Evolutionary conservation across 2,329 filamentous ascomycete genomes (phyloP).

Genomic region (Colletotrichum sojae): DNA sequence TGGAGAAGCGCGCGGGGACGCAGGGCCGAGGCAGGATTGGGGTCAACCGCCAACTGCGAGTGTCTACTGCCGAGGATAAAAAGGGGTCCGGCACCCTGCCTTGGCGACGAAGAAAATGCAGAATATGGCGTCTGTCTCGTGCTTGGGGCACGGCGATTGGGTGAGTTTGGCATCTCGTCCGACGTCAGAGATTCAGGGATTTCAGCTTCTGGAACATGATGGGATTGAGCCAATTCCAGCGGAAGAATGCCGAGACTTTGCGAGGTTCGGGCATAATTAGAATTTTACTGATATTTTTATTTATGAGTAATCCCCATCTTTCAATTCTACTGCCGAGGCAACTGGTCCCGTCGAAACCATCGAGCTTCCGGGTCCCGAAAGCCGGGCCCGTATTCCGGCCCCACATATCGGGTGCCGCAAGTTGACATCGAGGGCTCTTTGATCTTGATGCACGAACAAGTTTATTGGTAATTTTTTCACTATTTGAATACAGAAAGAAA

Average conservation of each 20-base stretch:
- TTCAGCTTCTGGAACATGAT: slow-evolving; percentile 8
- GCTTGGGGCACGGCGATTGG: slow-evolving; percentile 19
- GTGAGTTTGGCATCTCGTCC: background rate
- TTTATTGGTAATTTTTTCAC: too few relatives aligned
- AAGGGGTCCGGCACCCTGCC: slow-evolving; percentile 25
- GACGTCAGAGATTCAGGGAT: background rate
- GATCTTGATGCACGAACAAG: too few relatives aligned
- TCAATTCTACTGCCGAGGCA: too few relatives aligned
- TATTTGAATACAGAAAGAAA: too few relatives aligned
- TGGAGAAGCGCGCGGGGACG: slow-evolving; percentile 27
- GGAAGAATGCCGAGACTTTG: background rate
- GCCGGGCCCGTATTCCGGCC: too few relatives aligned
- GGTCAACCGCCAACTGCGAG: background rate
- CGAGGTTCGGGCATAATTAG: too few relatives aligned
- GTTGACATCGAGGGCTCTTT: too few relatives aligned
- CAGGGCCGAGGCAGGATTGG: slow-evolving; percentile 5
- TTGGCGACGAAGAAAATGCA: slow-evolving; percentile 2
- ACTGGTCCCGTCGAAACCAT: too few relatives aligned
- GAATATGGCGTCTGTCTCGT: slow-evolving; percentile 10
- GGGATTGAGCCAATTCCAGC: background rate
- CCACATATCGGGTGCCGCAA: too few relatives aligned
- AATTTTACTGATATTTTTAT: too few relatives aligned
- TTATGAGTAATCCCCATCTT: too few relatives aligned
- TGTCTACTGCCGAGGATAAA: slow-evolving; percentile 2
- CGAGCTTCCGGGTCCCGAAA: too few relatives aligned